Evolutionary conservation across 306 rosid species (phyloP).

Genomic region (Cucurbita ficifolia): DNA sequence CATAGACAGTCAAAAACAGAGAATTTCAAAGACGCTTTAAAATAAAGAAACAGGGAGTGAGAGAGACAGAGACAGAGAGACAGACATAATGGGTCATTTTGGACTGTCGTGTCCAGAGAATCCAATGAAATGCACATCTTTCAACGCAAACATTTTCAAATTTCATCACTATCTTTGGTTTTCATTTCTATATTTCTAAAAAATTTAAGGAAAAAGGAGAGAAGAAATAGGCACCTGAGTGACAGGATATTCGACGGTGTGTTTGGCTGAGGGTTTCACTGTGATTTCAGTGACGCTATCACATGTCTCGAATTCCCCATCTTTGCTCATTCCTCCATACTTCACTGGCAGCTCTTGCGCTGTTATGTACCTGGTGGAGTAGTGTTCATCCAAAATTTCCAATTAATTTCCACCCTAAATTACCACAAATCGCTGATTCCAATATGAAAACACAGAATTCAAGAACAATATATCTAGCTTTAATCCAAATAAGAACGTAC

Average conservation of each 20-base stretch:
- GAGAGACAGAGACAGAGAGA: background rate
- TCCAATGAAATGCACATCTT: conserved; percentile 1
- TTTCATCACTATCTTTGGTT: background rate
- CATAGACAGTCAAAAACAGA: background rate
- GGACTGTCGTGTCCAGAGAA: background rate
- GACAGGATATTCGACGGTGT: conserved; percentile 42
- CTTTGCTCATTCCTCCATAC: conserved; percentile 65
- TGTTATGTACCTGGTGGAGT: conserved; percentile 32
- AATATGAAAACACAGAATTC: background rate
- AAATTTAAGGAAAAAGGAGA: background rate
- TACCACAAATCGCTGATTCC: background rate
- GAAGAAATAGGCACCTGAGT: conserved; percentile 28
- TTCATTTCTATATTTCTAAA: background rate
- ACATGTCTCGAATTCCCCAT: conserved; percentile 40
- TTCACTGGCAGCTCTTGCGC: conserved; percentile 56
- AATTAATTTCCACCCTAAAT: too few species aligned
- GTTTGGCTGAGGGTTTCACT: conserved; percentile 43
- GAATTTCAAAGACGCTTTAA: background rate
- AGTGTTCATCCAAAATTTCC: background rate
- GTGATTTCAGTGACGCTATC: conserved; percentile 47
- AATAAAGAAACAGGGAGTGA: background rate
- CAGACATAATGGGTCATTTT: background rate
- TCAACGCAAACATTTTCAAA: background rate
- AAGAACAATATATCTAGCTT: background rate
- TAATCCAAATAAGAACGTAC: conserved; percentile 6